Evolutionary conservation across 352 stramenopile genomes (phyloP), one percentile per base, ranked within the genome.

Genomic region (Pythium phragmiticola): DNA sequence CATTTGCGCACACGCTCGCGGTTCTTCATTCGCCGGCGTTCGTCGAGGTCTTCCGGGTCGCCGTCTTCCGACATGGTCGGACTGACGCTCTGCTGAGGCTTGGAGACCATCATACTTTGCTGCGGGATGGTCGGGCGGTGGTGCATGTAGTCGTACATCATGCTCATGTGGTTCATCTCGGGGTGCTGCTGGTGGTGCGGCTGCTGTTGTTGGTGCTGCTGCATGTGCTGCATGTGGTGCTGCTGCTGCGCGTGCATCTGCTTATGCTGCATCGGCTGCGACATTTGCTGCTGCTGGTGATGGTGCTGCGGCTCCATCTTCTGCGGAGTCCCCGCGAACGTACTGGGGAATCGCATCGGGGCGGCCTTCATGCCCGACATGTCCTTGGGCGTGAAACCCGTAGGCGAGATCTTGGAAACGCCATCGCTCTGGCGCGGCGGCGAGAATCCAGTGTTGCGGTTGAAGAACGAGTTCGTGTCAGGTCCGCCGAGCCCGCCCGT

Each of bases 61-160:
- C 78, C 87, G 21, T 76, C 73, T 30, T 92, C 84, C 36, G 84
- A 94, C 59, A 80, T 78, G 37, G 36, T 50, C 8, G 84, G 80
- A 34, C 78, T 89, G 19, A 81, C 75, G 55, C 74, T 88, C 46
- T 72, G 68, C 28, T 70, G 60, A 4, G 46, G 59, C 60, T 73
- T 70, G 48, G 76, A 26, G 12, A 58, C 46, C 56, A 66, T 67
- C 46, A 62, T 73, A 23, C 68, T 37, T 4, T 73, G 69, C 64
- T 87, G 80, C 49, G 83, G 73, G 49, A 92, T 69, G 3, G 68
- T 70, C 2, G 81, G 82, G 21, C 86, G 80, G 60, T 84, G 85
- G 63, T 84, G 85, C 76, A 93, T 84, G 72, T 94, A 93, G 57
- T 94, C 86, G 61, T 88, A 92, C 80, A 93, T 92, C 85, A 94